These are phyloP conservation scores for Boletellus deceptivus DNA, from an alignment of 1,284 basidiomycete species.

Conservation along the genomic window DNA sequence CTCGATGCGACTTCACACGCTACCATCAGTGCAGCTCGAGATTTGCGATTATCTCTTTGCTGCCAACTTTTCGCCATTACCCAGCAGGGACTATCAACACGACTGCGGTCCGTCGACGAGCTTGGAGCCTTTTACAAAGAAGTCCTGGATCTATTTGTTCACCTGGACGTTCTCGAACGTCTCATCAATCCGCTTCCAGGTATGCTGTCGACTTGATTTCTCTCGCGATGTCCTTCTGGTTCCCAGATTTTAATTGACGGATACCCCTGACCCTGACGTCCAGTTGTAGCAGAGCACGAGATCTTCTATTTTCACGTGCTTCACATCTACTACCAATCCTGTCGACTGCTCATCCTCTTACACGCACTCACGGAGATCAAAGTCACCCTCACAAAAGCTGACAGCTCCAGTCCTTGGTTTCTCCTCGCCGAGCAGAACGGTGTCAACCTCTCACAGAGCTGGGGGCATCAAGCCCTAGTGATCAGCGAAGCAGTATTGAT, in stretches of 20 bases:
- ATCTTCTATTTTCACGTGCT: conserved; percentile 41
- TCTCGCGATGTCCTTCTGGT: background rate
- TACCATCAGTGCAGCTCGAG: conserved; percentile 28
- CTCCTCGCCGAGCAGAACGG: conserved; percentile 34
- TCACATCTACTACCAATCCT: conserved; percentile 37
- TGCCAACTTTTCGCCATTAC: conserved; percentile 35
- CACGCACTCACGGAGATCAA: conserved; percentile 40
- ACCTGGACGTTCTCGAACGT: conserved; percentile 38
- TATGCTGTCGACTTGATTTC: conserved; percentile 21
- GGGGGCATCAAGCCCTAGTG: conserved; percentile 41
- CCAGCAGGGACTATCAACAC: conserved; percentile 33
- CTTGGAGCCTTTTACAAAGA: conserved; percentile 37
- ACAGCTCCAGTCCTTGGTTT: conserved; percentile 32
- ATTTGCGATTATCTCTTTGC: conserved; percentile 36
- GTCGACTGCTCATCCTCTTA: conserved; percentile 38
- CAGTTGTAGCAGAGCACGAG: conserved; percentile 41
- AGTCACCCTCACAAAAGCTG: conserved; percentile 22
- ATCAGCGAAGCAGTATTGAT: conserved; percentile 41
- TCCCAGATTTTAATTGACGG: conserved; percentile 1
- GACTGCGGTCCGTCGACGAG: conserved; percentile 26
- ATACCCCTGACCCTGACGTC: conserved; percentile 29
- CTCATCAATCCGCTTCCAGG: conserved; percentile 40
- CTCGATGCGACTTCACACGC: conserved; percentile 30
- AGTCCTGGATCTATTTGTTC: conserved; percentile 31
- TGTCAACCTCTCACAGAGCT: conserved; percentile 33